A percentile compares a stretch with the other conserved stretches of the same genome.
Evolutionary conservation across 2,329 filamentous ascomycete species (phyloP).

Genomic region (Neonectria sp.): DNA sequence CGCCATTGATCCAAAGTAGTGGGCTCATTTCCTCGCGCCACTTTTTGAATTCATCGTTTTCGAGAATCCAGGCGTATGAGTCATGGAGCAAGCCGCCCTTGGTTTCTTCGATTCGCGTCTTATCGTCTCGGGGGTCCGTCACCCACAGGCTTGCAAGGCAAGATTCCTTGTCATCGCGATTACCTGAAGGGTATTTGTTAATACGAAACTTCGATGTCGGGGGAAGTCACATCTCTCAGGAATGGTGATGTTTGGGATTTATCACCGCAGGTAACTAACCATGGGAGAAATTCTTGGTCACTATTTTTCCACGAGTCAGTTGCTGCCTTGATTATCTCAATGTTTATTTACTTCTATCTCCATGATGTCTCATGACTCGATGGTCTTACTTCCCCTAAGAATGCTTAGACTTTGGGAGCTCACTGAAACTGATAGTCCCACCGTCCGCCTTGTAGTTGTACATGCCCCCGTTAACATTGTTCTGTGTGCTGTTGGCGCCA

Average conservation of each 20-base stretch:
- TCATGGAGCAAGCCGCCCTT: conserved; percentile 4
- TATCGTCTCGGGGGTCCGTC: conserved; percentile 7
- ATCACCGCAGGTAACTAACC: no score
- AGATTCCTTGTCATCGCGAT: no score
- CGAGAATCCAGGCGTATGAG: conserved; percentile 2
- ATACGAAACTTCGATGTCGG: no score
- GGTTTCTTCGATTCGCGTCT: neutral
- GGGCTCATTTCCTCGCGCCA: neutral
- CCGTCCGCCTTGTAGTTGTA: neutral
- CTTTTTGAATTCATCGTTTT: neutral
- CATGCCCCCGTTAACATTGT: neutral
- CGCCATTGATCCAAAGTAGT: neutral
- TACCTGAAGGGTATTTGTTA: no score
- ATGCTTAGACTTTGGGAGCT: conserved; percentile 1
- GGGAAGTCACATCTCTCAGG: no score
- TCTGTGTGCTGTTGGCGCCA: neutral
- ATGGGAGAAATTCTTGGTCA: no score
- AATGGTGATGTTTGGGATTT: neutral
- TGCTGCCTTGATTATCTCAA: no score
- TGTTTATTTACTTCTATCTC: neutral
- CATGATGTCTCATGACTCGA: neutral
- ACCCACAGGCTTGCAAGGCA: neutral
- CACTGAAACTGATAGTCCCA: conserved; percentile 1
- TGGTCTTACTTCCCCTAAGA: neutral
- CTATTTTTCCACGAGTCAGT: neutral